These are phyloP conservation scores for Ampelocalamus luodianensis DNA, from an alignment of 176 grass and related monocot species.

Conservation along the genomic window DNA sequence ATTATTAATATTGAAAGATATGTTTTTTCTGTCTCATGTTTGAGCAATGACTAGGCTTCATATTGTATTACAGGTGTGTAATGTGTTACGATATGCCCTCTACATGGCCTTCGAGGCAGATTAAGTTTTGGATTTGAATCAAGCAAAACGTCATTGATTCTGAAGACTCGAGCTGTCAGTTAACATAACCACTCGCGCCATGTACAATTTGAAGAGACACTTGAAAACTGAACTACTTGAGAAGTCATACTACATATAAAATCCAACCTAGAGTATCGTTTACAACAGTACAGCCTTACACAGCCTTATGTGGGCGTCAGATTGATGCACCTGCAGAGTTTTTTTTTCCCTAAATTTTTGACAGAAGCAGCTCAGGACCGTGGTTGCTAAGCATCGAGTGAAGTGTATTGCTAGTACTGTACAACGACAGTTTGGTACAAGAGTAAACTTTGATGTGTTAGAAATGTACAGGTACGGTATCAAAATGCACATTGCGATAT, in stretches of 20 bases:
- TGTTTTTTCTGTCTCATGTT: background rate
- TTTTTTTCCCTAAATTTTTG: background rate
- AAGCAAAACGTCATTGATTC: background rate
- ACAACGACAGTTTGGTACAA: too few species aligned
- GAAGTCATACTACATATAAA: background rate
- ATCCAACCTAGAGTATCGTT: background rate
- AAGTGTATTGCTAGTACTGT: background rate
- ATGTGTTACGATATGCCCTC: background rate
- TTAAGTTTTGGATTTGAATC: background rate
- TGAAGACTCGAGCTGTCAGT: background rate
- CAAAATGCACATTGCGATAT: background rate
- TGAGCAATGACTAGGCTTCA: background rate
- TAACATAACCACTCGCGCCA: background rate
- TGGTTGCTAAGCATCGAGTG: background rate
- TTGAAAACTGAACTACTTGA: background rate
- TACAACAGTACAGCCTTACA: background rate
- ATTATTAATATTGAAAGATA: too few species aligned
- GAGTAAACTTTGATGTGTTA: too few species aligned
- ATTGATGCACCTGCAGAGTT: background rate
- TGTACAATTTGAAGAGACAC: background rate
- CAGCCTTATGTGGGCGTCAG: too few species aligned
- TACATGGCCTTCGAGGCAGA: background rate
- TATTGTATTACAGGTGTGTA: background rate
- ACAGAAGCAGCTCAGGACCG: background rate
- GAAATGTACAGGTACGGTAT: too few species aligned